Evolutionary conservation across 371 early-diverging fungal genomes (phyloP).

Genomic region (Cokeromyces recurvatus): DNA sequence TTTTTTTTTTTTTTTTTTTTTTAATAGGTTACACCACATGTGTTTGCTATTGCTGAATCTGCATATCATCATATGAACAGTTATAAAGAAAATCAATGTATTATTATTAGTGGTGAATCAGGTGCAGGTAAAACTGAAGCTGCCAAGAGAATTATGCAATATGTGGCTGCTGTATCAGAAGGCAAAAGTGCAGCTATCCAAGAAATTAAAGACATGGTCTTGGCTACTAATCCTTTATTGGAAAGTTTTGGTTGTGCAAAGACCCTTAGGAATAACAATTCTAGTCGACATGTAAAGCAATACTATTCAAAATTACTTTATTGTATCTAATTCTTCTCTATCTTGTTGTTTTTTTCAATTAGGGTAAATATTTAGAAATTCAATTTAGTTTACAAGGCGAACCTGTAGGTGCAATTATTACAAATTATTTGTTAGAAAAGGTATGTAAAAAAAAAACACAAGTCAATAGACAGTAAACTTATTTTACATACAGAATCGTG

Average conservation of each 20-base stretch:
- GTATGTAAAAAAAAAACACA: conserved; percentile 28
- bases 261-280: conserved; percentile 98
- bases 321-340: neutral
- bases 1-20: too few relatives aligned
- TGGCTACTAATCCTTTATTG: conserved; percentile 96
- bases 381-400: conserved; percentile 90
- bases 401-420: conserved; percentile 98
- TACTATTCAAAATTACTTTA: neutral
- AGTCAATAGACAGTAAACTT: neutral
- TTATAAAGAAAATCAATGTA: conserved; percentile 97
- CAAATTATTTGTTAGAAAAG: conserved; percentile 98
- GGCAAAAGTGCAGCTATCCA: conserved; percentile 74
- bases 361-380: conserved; percentile 99
- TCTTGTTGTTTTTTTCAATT: neutral
- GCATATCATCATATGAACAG: conserved; percentile 90
- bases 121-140: conserved; percentile 94
- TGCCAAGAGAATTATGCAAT: conserved; percentile 91
- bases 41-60: conserved; percentile 84
- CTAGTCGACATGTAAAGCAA: conserved; percentile 87
- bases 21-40: conserved; percentile 80
- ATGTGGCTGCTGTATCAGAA: conserved; percentile 90
- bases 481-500: conserved; percentile 62
- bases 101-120: conserved; percentile 93
- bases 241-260: conserved; percentile 99
- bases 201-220: conserved; percentile 92